Conservation (phyloP, 805 yeast species). For the Wickerhamomyces mucosus region DNA sequence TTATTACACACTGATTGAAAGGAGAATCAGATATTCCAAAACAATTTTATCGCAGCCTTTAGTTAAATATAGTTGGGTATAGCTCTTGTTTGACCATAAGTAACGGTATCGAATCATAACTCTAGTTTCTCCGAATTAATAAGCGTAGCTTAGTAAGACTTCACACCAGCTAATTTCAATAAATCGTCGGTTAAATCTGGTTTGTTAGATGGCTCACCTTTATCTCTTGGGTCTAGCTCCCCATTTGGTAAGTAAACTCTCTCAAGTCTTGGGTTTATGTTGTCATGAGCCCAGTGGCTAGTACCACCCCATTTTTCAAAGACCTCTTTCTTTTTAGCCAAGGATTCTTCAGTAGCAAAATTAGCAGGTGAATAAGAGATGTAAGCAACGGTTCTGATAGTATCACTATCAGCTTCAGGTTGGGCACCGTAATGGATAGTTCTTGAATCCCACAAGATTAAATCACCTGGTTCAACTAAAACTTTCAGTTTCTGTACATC, state of each 20-base stretch:
- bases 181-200: slow-evolving; percentile 21
- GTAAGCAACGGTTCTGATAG: slow-evolving; percentile 22
- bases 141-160: no score
- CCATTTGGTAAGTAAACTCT: slow-evolving; percentile 13
- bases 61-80: no score
- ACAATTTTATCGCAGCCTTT: no score
- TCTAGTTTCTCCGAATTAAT: no score
- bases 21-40: no score
- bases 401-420: slow-evolving; percentile 18
- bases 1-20: no score
- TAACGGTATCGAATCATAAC: no score
- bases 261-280: slow-evolving; percentile 11
- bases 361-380: slow-evolving; percentile 24
- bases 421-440: slow-evolving; percentile 22
- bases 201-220: slow-evolving; percentile 15
- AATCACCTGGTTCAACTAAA: slow-evolving; percentile 25
- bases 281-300: slow-evolving; percentile 26
- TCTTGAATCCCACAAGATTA: slow-evolving; percentile 27
- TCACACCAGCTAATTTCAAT: slow-evolving; percentile 22
- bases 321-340: slow-evolving; percentile 13
- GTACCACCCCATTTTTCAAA: slow-evolving; percentile 21
- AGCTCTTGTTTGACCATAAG: no score
- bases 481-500: slow-evolving; percentile 22
- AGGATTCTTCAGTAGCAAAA: slow-evolving; percentile 22
- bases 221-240: slow-evolving; percentile 17